Base-by-base conservation (phyloP, 2,329 filamentous ascomycete species). In the Raffaelea ambrosiae region DNA sequence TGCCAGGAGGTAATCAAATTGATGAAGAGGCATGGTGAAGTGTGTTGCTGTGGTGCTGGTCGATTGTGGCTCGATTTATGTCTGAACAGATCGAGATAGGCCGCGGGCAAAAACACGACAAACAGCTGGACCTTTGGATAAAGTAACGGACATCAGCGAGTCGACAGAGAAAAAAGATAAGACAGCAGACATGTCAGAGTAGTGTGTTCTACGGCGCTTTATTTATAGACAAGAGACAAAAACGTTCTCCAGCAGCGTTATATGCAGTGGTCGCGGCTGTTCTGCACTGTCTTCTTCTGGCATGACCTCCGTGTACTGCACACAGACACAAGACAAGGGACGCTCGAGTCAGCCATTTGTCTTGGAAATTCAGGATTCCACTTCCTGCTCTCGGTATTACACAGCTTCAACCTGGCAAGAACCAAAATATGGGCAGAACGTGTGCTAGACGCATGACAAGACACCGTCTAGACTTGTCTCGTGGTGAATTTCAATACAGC, bases 1-100 rank as follows among this genome's bases (percentile, higher is more conserved):
- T 56, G 76, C 80, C 54, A 83, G 77, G 52, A 83, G 68, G 59
- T 82, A 83, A 62, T 80, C 73, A 53, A 73, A 83, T 57, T 83
- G 70, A 49, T 68, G 65, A 46, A 79, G 61, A 33, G 31, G 31
- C 31, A 33, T 33, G 31, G 16, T 16, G 31, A 33, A 33, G 31
- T 33, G 31, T 33, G 9, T 33, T 16, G 31, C 9, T 33, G 31
- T 33, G 9, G 9, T 33, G 31, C 31, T n/a, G n/a, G n/a, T n/a
- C n/a, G n/a, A n/a, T n/a, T n/a, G n/a, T n/a, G n/a, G n/a, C n/a
- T n/a, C n/a, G n/a, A n/a, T 33, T 33, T 16, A 9, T 33, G 31
- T 33, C 9, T 33, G 31, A 33, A 9, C 9, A 33, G 9, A 33
- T 16, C n/a, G n/a, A n/a, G 31, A 33, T 16, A 33, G 9, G 31